phyloP scores from a whole-genome alignment of 306 rosid genomes.

The Gynostemma pentaphyllum region DNA sequence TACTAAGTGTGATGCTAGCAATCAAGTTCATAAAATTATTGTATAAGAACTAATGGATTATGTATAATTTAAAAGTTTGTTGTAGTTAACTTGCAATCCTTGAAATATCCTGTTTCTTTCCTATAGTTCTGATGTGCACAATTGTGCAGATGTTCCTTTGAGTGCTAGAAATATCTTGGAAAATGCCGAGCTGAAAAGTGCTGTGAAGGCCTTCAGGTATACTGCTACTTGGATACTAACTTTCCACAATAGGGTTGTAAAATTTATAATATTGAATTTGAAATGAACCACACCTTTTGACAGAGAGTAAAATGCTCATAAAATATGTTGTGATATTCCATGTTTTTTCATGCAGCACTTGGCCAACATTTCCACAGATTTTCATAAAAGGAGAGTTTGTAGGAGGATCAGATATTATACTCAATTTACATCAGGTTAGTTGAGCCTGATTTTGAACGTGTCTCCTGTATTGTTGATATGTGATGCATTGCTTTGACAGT shows the following conservation, averaged over 20 bases:
- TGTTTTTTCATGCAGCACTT: constrained; percentile 31
- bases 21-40: too few relatives aligned
- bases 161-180: constrained; percentile 81
- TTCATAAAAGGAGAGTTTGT: constrained; percentile 88
- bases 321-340: background rate
- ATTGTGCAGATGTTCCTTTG: constrained; percentile 65
- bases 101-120: background rate
- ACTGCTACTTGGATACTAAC: background rate
- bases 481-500: constrained; percentile 9
- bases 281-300: background rate
- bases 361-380: constrained; percentile 92
- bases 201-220: constrained; percentile 79
- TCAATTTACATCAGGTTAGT: constrained; percentile 72
- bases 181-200: constrained; percentile 69
- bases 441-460: background rate
- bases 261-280: background rate
- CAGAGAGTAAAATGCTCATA: background rate
- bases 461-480: constrained; percentile 3
- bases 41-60: too few relatives aligned
- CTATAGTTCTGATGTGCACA: background rate
- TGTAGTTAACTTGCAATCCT: too few relatives aligned
- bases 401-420: constrained; percentile 88
- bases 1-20: too few relatives aligned
- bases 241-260: background rate
- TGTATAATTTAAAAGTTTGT: too few relatives aligned